Conservation (phyloP, 2,329 filamentous ascomycete genomes). For the Eurotiales sp. region DNA sequence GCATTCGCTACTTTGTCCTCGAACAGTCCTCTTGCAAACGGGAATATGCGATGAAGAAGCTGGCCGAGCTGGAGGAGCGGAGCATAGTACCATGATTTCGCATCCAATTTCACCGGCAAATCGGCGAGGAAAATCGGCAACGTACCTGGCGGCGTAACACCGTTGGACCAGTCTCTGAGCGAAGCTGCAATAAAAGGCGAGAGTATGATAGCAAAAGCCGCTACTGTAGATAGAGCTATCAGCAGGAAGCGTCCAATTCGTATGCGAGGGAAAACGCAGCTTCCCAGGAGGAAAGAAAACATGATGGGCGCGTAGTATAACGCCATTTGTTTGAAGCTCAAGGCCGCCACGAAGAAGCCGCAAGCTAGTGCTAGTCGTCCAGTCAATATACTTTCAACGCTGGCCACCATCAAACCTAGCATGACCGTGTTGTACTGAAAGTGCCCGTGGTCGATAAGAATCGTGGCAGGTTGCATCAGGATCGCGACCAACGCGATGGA, state of each 20-base stretch:
- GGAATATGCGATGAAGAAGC: constrained; percentile 87
- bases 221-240: constrained; percentile 69
- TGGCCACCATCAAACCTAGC: constrained; percentile 84
- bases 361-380: constrained; percentile 83
- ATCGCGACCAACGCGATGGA: constrained; percentile 85
- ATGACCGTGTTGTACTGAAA: constrained; percentile 99
- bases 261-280: constrained; percentile 72
- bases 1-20: constrained; percentile 99
- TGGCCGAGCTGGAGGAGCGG: constrained; percentile 75
- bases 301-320: constrained; percentile 93
- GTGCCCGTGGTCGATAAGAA: constrained; percentile 90
- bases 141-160: constrained; percentile 59
- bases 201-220: constrained; percentile 71
- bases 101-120: constrained; percentile 58
- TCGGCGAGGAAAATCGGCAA: constrained; percentile 59
- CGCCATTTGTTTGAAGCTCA: constrained; percentile 99
- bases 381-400: constrained; percentile 82
- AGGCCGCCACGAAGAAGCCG: constrained; percentile 85
- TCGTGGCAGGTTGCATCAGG: constrained; percentile 83
- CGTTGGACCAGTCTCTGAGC: constrained; percentile 63
- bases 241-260: constrained; percentile 65
- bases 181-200: constrained; percentile 71
- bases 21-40: constrained; percentile 91
- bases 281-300: constrained; percentile 85
- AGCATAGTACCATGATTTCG: constrained; percentile 67